phyloP scores from a whole-genome alignment of 768 basidiomycete species.

The Lactarius quietus region DNA sequence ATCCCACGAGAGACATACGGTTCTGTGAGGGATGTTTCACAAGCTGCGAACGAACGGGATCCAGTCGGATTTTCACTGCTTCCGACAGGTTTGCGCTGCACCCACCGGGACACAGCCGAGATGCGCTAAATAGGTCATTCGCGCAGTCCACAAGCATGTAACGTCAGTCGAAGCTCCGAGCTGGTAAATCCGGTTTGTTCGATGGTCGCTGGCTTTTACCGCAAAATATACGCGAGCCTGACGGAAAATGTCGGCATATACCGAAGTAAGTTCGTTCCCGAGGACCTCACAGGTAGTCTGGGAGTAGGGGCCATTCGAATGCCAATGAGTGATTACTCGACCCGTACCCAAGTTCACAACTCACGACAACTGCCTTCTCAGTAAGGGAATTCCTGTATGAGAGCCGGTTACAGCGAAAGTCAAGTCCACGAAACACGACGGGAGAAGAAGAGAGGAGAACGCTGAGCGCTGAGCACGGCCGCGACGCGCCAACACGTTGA shows the following conservation, averaged over 20 bases:
- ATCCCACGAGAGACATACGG: constrained; percentile 46
- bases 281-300: constrained; percentile 54
- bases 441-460: neutral
- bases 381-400: constrained; percentile 62
- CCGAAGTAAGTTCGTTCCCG: neutral
- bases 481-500: no score
- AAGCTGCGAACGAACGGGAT: constrained; percentile 44
- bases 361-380: constrained; percentile 83
- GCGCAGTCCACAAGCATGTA: constrained; percentile 67
- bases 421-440: constrained; percentile 57
- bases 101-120: constrained; percentile 82
- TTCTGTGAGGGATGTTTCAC: constrained; percentile 75
- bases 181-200: neutral
- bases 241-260: constrained; percentile 10
- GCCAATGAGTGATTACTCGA: neutral
- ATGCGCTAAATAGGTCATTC: constrained; percentile 73
- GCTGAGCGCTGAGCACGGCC: no score
- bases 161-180: neutral
- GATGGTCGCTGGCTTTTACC: constrained; percentile 36
- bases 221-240: constrained; percentile 88
- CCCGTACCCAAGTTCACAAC: constrained; percentile 28
- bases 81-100: constrained; percentile 26
- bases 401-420: constrained; percentile 75
- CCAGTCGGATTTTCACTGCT: constrained; percentile 4
- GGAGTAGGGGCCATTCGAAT: constrained; percentile 25